Conservation (phyloP, 192 early-diverging fungal genomes). For the Podila minutissima region DNA sequence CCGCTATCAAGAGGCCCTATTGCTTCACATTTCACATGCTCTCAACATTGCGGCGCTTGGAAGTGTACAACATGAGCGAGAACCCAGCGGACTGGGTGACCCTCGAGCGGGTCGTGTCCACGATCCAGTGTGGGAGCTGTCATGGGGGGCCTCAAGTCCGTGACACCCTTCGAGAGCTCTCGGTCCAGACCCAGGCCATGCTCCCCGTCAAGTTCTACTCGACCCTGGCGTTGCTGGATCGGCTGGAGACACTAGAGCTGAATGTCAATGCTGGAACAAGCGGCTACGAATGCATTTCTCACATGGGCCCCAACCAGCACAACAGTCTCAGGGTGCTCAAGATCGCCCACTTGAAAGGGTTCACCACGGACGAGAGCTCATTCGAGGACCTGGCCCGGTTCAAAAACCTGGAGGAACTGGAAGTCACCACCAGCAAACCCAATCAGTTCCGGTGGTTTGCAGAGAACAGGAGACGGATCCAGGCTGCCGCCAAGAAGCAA, state of each 20-base stretch:
- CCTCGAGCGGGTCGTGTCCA: slow-evolving; percentile 3
- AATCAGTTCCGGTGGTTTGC: neutral
- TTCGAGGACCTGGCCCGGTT: neutral
- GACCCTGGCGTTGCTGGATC: neutral
- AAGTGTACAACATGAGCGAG: neutral
- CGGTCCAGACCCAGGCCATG: neutral
- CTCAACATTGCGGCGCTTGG: neutral
- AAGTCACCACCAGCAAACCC: neutral
- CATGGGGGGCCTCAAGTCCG: neutral
- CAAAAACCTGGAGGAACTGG: slow-evolving; percentile 1
- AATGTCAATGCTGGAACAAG: neutral
- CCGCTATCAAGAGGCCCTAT: neutral
- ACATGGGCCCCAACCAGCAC: neutral
- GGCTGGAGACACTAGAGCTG: neutral
- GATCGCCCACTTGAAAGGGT: neutral
- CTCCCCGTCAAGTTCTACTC: neutral
- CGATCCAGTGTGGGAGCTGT: neutral
- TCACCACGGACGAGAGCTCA: neutral
- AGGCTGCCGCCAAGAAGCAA: neutral
- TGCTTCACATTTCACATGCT: slow-evolving; percentile 7
- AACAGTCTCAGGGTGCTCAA: neutral
- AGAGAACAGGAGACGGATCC: neutral
- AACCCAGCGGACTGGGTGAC: slow-evolving; percentile 1
- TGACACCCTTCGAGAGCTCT: neutral
- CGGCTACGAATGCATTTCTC: neutral